phyloP scores from a whole-genome alignment of 208 protist genomes.

The Leishmania arabica region DNA sequence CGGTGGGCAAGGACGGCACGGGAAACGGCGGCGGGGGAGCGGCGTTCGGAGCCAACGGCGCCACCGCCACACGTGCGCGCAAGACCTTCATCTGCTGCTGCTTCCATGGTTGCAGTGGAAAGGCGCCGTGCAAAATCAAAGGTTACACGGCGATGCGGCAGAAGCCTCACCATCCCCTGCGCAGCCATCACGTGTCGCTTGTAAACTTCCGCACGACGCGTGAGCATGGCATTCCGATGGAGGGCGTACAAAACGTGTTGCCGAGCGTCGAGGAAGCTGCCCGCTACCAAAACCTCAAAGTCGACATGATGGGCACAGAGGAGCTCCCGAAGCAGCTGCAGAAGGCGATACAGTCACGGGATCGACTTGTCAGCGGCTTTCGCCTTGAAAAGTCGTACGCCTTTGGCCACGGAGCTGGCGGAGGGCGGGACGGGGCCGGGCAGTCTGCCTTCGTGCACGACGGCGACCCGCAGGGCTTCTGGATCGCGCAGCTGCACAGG shows the following conservation, averaged over 20 bases:
- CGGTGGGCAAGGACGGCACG: neutral
- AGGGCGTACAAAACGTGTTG: conserved; percentile 7
- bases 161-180: conserved; percentile 38
- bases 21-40: neutral
- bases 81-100: conserved; percentile 13
- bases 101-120: conserved; percentile 10
- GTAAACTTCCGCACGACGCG: conserved; percentile 49
- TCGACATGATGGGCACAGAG: conserved; percentile 11
- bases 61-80: neutral
- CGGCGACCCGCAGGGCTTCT: conserved; percentile 39
- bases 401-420: conserved; percentile 23
- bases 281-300: conserved; percentile 2
- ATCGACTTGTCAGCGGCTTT: conserved; percentile 16
- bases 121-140: conserved; percentile 21
- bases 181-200: conserved; percentile 57
- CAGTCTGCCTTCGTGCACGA: conserved; percentile 30
- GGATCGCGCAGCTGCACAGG: conserved; percentile 36
- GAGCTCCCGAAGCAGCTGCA: conserved; percentile 13
- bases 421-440: conserved; percentile 21
- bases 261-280: conserved; percentile 25
- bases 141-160: conserved; percentile 35
- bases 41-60: neutral
- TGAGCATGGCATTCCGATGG: conserved; percentile 4
- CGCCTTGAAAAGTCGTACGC: conserved; percentile 30
- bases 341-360: conserved; percentile 14